These are phyloP conservation scores for Endocladia muricata DNA, from an alignment of 31 red algal genomes.

Conservation along the genomic window DNA sequence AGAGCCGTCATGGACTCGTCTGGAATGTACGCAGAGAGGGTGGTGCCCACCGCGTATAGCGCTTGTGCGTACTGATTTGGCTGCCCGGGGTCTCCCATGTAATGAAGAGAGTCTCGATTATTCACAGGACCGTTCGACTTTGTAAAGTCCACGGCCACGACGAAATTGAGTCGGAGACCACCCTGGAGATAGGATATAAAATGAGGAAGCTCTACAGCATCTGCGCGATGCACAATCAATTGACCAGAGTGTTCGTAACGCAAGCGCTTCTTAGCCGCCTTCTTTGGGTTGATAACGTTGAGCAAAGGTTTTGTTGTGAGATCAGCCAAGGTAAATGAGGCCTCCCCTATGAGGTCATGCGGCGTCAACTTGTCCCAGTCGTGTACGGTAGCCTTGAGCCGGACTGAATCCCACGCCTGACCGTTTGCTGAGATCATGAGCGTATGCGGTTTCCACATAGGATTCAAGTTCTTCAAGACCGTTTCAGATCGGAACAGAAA, in stretches of 20 bases:
- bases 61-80: constrained; percentile 70
- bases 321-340: constrained; percentile 15
- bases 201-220: constrained; percentile 16
- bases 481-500: constrained; percentile 25
- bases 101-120: constrained; percentile 75
- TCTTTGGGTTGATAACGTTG: constrained; percentile 50
- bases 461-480: constrained; percentile 45
- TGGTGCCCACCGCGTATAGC: constrained; percentile 47
- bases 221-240: constrained; percentile 11
- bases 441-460: constrained; percentile 36
- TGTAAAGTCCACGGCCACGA: constrained; percentile 80
- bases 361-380: constrained; percentile 50
- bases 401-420: constrained; percentile 7
- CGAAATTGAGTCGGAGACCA: constrained; percentile 55
- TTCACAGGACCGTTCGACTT: constrained; percentile 60
- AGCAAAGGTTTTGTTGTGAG: constrained; percentile 10
- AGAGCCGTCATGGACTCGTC: constrained; percentile 56
- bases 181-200: constrained; percentile 59
- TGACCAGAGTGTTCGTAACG: constrained; percentile 43
- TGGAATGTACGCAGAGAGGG: constrained; percentile 54
- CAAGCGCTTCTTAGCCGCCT: constrained; percentile 4
- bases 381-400: constrained; percentile 16
- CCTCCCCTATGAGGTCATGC: constrained; percentile 51
- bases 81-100: constrained; percentile 26
- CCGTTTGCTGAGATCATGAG: constrained; percentile 17